These are phyloP conservation scores for Diaporthe citriasiana DNA, from an alignment of 2,329 filamentous ascomycete species.

Conservation along the genomic window DNA sequence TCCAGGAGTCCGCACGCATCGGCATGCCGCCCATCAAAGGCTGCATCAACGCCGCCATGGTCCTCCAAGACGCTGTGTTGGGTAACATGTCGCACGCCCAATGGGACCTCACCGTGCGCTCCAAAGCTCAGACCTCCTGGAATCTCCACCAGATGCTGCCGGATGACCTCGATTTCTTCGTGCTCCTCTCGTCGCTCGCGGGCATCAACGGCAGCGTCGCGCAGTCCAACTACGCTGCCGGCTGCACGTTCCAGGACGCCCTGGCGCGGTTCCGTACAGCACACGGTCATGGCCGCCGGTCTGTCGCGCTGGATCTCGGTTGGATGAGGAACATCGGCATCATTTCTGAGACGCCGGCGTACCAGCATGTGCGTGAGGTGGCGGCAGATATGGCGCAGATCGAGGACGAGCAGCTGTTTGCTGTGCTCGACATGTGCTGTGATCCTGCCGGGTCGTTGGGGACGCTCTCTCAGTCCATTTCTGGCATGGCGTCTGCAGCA, in stretches of 20 bases:
- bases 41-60: constrained; percentile 23
- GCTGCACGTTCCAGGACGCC: constrained; percentile 52
- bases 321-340: no score
- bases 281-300: no score
- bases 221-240: constrained; percentile 50
- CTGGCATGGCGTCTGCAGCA: no score
- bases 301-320: no score
- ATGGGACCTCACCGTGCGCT: constrained; percentile 35
- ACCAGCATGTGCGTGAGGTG: no score
- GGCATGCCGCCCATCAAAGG: neutral
- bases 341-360: no score
- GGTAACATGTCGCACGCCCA: constrained; percentile 24
- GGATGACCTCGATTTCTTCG: constrained; percentile 49
- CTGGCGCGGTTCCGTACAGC: constrained; percentile 41
- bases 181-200: constrained; percentile 48
- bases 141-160: constrained; percentile 45
- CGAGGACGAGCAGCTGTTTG: neutral
- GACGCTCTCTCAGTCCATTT: no score
- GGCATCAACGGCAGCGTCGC: constrained; percentile 45
- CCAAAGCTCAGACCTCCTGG: constrained; percentile 39
- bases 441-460: no score
- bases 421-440: neutral
- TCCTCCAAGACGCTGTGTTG: neutral
- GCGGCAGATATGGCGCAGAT: neutral
- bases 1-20: neutral